Evolutionary conservation across 2,329 filamentous ascomycete genomes (phyloP), one percentile per base, ranked within the genome.

Genomic region (Cladosporium sp.): DNA sequence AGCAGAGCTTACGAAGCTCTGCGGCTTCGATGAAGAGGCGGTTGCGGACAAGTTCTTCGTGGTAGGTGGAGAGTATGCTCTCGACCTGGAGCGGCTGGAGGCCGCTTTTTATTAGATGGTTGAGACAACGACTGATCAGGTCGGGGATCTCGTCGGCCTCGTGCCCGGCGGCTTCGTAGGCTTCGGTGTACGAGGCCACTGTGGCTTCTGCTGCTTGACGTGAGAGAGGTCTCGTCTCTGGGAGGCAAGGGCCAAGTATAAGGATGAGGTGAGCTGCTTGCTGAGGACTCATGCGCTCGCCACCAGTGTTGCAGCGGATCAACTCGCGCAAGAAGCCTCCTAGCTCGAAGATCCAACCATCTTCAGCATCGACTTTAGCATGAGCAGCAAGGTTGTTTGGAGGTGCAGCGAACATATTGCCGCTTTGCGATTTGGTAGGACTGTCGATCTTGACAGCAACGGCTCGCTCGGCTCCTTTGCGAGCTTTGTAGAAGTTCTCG

Each of bases 31-130:
- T 83, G 77, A 76, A 85, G 59, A 81, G 80, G 61, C 72, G 80
- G 14, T 82, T 76, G 28, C 75, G 75, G 21, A 80, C 74, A 26
- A 89, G 78, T 65, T 85, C 84, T 59, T 83, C 81, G 74, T 89
- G 85, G 73, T 88, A 88, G 3, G 82, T 78, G 49, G 82, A 79
- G 51, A 88, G 81, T 51, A 88, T 84, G 55, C 80, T 78, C 72
- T 88, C 85, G 59, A 84, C 79, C 71, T 88, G 84, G 18, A 82
- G 77, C 7, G 81, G 81, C 57, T 82, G 79, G 54, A 84, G 75
- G 4, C 82, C 82, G 18, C 80, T 78, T 26, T 76, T 75, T 52
- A 81, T 74, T 6, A 82, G 67, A 52, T 79, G 77, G 14, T 74
- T 75, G 24, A 82, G 61, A 36, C 64, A 54, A 47, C 58, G 47